Percentiles rank a stretch among this genome's conserved stretches.
Evolutionary conservation across 208 protist genomes (phyloP).

Genomic region (Lotmaria passim): DNA sequence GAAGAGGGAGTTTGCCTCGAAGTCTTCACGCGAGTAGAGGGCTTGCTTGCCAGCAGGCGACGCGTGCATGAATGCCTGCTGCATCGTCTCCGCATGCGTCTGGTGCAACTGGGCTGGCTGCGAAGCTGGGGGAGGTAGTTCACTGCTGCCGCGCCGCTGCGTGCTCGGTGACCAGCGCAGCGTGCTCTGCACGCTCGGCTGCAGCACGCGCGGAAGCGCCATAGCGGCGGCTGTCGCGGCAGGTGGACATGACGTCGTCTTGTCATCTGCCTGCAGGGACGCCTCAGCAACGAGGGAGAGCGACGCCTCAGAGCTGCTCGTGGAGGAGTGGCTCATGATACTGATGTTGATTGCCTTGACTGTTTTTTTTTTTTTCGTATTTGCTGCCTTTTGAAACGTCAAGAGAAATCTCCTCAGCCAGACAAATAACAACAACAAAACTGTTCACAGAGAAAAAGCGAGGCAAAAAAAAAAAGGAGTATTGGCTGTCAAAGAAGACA

Average conservation of each 20-base stretch:
- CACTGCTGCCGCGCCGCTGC: neutral
- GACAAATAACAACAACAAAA: too few species aligned
- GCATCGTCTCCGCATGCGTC: too few species aligned
- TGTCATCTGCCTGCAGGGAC: neutral
- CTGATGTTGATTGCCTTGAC: neutral
- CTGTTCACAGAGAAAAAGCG: neutral
- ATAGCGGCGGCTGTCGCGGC: neutral
- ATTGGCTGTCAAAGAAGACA: too few species aligned
- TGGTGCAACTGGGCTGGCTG: neutral
- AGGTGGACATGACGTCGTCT: neutral
- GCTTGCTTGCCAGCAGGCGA: too few species aligned
- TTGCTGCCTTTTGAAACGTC: too few species aligned
- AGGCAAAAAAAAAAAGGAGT: neutral
- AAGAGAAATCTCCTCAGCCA: too few species aligned
- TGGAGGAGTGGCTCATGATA: neutral
- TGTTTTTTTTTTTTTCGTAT: neutral
- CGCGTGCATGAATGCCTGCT: too few species aligned
- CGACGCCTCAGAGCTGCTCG: neutral
- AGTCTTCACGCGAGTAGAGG: conserved; percentile 5
- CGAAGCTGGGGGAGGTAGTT: neutral
- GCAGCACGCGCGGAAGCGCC: neutral
- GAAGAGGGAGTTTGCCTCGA: conserved; percentile 18
- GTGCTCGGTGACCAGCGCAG: neutral
- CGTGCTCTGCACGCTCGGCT: neutral
- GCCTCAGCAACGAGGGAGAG: neutral